phyloP scores from a whole-genome alignment of 306 rosid genomes.

The Malus sylvestris region DNA sequence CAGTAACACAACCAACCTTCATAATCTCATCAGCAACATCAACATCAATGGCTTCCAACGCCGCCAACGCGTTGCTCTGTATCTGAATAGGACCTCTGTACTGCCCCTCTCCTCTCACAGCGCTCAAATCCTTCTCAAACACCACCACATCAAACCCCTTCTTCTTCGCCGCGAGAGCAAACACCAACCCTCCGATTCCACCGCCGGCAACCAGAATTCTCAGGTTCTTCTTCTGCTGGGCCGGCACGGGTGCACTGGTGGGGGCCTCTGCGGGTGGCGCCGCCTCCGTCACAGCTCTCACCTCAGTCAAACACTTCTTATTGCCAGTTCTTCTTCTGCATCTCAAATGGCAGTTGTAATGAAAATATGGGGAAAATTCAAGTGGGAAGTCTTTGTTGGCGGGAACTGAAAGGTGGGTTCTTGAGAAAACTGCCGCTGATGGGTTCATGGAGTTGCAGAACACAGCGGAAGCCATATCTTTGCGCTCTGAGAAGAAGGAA shows the following conservation, averaged over 20 bases:
- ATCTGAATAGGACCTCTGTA: constrained; percentile 98
- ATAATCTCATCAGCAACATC: constrained; percentile 91
- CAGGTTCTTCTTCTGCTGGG: constrained; percentile 36
- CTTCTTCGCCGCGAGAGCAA: constrained; percentile 89
- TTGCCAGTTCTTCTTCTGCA: constrained; percentile 21
- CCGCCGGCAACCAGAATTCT: constrained; percentile 85
- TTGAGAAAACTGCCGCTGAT: constrained; percentile 39
- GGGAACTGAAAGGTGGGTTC: constrained; percentile 37
- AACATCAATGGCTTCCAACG: constrained; percentile 87
- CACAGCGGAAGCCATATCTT: constrained; percentile 46
- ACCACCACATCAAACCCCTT: constrained; percentile 93
- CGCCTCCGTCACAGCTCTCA: constrained; percentile 32
- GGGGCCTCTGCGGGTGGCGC: constrained; percentile 27
- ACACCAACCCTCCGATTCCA: constrained; percentile 91
- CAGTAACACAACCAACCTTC: constrained; percentile 85
- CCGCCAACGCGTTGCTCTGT: constrained; percentile 97
- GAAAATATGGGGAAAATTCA: constrained; percentile 27
- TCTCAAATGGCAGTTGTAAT: constrained; percentile 13
- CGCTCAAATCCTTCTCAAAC: constrained; percentile 93
- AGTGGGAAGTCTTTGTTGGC: constrained; percentile 26
- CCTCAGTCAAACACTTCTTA: constrained; percentile 26
- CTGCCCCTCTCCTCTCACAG: constrained; percentile 91
- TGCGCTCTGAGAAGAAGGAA: constrained; percentile 7
- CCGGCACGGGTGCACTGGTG: neutral
- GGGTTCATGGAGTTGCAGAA: constrained; percentile 44